A percentile compares a stretch with the other conserved stretches of the same genome.
Evolutionary conservation across 179 eudicot species (phyloP).

Genomic region (Vitellaria paradoxa): DNA sequence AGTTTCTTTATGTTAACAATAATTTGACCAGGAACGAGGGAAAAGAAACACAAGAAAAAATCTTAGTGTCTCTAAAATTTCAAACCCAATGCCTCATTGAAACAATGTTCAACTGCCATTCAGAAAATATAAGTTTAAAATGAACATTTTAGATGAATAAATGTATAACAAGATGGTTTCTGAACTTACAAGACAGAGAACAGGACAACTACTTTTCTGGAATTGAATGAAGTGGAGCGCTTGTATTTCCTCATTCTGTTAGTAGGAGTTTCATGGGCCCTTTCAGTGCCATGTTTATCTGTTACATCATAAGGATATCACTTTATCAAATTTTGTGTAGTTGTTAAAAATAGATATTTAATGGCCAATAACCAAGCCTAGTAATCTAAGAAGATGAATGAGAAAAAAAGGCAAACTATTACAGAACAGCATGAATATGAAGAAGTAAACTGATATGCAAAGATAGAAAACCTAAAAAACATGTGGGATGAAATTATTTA

Average conservation of each 20-base stretch:
- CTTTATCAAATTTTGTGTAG: background rate
- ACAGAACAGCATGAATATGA: background rate
- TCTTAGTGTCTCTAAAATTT: background rate
- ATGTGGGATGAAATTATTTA: background rate
- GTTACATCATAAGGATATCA: constrained; percentile 8
- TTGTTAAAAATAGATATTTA: background rate
- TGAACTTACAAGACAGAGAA: constrained; percentile 84
- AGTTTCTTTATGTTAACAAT: background rate
- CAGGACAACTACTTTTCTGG: constrained; percentile 70
- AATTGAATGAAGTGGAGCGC: constrained; percentile 68
- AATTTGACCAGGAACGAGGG: background rate
- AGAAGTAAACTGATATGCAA: background rate
- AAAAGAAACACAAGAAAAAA: background rate
- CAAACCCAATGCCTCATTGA: background rate
- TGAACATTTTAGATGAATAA: background rate
- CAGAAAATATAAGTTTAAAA: background rate
- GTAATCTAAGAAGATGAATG: background rate
- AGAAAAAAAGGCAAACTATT: background rate
- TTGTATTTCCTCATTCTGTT: constrained; percentile 71
- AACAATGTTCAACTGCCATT: background rate
- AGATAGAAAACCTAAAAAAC: background rate
- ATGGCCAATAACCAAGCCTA: background rate
- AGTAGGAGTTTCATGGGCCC: constrained; percentile 38
- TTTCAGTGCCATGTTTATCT: constrained; percentile 45
- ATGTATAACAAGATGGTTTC: constrained; percentile 3